A percentile compares a stretch with the other conserved stretches of the same genome.
These are phyloP conservation scores for Forsythia viridissima DNA, from an alignment of 257 asterid species.

Conservation along the genomic window DNA sequence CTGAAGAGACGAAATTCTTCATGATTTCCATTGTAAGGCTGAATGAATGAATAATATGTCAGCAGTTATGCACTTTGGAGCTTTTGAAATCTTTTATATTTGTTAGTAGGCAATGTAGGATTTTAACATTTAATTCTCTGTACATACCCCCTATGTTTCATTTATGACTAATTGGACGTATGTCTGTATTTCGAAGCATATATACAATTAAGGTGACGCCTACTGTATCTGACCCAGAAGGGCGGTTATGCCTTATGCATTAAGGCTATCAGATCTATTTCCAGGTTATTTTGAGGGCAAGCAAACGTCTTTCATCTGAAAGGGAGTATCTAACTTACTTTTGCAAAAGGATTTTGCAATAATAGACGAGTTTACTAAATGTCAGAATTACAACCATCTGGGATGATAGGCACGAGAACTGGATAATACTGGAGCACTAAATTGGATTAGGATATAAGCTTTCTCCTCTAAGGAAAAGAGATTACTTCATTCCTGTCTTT, in stretches of 20 bases:
- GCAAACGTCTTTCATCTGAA: neutral
- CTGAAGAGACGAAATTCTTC: neutral
- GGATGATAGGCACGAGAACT: neutral
- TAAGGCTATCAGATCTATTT: neutral
- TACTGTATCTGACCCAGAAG: neutral
- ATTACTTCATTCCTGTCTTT: neutral
- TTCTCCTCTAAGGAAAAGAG: too few relatives aligned
- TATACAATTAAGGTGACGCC: neutral
- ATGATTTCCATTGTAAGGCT: too few relatives aligned
- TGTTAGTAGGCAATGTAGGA: neutral
- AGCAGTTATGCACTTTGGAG: neutral
- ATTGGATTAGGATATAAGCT: constrained; percentile 2
- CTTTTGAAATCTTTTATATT: neutral
- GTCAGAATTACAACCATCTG: neutral
- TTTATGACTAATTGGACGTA: neutral
- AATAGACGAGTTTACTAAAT: constrained; percentile 7
- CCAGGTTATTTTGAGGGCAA: neutral
- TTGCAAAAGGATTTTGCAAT: constrained; percentile 1
- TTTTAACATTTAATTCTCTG: neutral
- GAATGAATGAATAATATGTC: neutral
- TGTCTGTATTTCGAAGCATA: neutral
- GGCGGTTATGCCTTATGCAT: neutral
- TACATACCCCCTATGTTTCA: neutral
- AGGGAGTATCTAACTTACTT: neutral
- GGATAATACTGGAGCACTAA: neutral